Evolutionary conservation across 148 eudicot species (phyloP).

Genomic region (Heliosperma pusillum): DNA sequence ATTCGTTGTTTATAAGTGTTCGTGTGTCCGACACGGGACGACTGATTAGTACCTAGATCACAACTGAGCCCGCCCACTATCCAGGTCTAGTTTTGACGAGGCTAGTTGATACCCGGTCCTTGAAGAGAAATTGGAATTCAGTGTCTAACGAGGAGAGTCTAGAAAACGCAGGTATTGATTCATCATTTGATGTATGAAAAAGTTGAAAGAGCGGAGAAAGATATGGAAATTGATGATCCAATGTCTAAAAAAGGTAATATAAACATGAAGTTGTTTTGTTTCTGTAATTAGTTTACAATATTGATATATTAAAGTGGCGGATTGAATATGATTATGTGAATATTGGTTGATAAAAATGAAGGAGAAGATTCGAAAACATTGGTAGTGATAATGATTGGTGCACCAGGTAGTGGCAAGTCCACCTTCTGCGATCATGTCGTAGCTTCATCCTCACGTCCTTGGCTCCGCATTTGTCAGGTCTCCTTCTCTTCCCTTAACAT

Average conservation of each 20-base stretch:
- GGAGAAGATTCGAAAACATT: constrained; percentile 32
- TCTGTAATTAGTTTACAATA: not conserved
- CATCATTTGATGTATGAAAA: not conserved
- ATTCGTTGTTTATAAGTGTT: too few species aligned
- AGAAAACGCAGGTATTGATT: not conserved
- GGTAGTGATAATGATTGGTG: constrained; percentile 68
- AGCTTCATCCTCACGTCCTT: constrained; percentile 52
- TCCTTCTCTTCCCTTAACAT: not conserved
- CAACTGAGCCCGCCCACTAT: too few species aligned
- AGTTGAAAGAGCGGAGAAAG: constrained; percentile 14
- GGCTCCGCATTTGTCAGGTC: constrained; percentile 96
- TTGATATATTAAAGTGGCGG: not conserved
- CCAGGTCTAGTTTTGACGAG: too few species aligned
- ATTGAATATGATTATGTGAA: not conserved
- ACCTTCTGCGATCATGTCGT: constrained; percentile 75
- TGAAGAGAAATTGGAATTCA: too few species aligned
- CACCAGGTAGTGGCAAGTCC: constrained; percentile 97
- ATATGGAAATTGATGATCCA: constrained; percentile 21
- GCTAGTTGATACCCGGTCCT: too few species aligned
- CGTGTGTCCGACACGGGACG: too few species aligned
- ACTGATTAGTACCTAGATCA: too few species aligned
- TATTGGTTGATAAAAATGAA: constrained; percentile 10
- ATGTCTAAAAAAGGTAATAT: not conserved
- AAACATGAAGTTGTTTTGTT: not conserved
- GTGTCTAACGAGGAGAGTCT: too few species aligned